Evolutionary conservation across 495 filamentous ascomycete species (phyloP).

Genomic region (Aspergillus ellipticus): DNA sequence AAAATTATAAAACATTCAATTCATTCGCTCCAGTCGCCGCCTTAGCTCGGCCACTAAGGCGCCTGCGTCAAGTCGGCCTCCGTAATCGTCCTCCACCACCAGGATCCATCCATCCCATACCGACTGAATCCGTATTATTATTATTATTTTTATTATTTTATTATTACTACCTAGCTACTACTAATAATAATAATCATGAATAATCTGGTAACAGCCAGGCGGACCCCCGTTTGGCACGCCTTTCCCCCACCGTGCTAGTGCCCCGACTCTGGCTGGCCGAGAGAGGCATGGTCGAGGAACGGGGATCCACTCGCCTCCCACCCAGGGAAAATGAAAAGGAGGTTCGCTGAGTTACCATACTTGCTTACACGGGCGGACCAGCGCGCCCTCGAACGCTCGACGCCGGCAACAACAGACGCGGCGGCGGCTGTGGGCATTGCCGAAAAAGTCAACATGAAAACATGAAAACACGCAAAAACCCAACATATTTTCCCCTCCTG

Average conservation of each 20-base stretch:
- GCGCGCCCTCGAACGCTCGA: not conserved
- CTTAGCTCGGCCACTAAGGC: not conserved
- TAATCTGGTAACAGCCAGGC: not conserved
- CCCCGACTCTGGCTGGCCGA: not conserved
- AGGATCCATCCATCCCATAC: not conserved
- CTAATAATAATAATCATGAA: not conserved
- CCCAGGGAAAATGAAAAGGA: conserved; percentile 15
- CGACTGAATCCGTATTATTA: not conserved
- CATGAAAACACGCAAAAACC: conserved; percentile 2
- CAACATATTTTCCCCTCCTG: not conserved
- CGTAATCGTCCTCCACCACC: not conserved
- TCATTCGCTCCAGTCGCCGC: conserved; percentile 1
- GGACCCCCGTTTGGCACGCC: not conserved
- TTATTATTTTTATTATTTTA: too few relatives aligned
- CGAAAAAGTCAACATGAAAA: conserved; percentile 12
- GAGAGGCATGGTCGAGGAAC: conserved; percentile 10
- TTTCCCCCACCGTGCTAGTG: not conserved
- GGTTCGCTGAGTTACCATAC: conserved; percentile 5
- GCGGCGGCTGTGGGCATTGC: conserved; percentile 3
- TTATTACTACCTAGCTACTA: not conserved
- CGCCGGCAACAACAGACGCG: conserved; percentile 4
- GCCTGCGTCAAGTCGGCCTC: not conserved
- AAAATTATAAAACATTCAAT: not conserved
- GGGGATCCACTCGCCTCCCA: conserved; percentile 13
- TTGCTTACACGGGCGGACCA: not conserved